Base-by-base conservation (phyloP, 2,329 filamentous ascomycete genomes). In the Graphilbum sp. region DNA sequence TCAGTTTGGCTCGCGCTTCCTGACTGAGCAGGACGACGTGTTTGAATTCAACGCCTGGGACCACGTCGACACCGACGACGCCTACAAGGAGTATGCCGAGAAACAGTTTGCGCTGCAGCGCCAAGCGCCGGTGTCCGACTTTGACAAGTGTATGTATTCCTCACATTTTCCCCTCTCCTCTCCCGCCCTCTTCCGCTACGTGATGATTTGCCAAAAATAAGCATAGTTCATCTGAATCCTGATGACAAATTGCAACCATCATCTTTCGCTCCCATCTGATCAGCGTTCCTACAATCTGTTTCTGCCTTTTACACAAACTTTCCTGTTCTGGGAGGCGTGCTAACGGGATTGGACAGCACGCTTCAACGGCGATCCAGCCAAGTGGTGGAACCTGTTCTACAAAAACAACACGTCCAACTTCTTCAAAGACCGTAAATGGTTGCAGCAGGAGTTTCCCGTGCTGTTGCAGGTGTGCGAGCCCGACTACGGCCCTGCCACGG, bases 1-100 rank as follows among this genome's bases (percentile, higher is more conserved):
- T 59, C 80, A 92, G 59, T 98, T 98, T 57, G 90, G 90, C 43
- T 90, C 83, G 35, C 83, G 88, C 42, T 82, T 72, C 52, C 73
- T 98, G 37, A 75, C 81, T 50, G 69, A 88, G 56, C 74, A 76
- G 53, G 87, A 94, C 61, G 71, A 96, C 55, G 83, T 93, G 51
- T 98, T 88, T 61, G 81, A 92, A 57, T 94, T 90, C 72, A 98
- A 98, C 58, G 90, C 90, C 29, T 98, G 90, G 90, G 90, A 98
- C 56, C 88, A 98, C 56, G 90, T 96, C 54, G 79, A 88, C 59
- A 86, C 86, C 55, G 88, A 96, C 61, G 75, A 84, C 49, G 69
- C 77, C 31, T 96, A 94, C 67, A 78, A 79, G 53, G 74, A 81
- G 53, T 94, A 90, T 58, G 79, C 86, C 43, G 75, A 87, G 58